Evolutionary conservation across 2,329 filamentous ascomycete species (phyloP).

Genomic region (Cladosporium sp.): DNA sequence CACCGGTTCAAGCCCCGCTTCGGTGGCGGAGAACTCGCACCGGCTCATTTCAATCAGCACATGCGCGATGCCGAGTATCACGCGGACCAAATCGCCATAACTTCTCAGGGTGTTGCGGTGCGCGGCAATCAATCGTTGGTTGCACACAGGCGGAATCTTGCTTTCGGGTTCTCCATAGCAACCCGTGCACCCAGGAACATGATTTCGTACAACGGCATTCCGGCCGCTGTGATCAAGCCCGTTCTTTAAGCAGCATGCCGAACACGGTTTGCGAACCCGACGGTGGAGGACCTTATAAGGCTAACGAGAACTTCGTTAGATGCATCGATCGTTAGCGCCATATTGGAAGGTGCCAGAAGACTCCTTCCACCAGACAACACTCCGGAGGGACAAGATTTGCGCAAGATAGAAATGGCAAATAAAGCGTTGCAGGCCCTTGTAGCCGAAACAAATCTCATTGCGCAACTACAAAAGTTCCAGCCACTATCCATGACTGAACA

Average conservation of each 20-base stretch:
- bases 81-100: not conserved
- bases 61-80: not conserved
- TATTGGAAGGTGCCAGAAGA: not conserved
- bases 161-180: not conserved
- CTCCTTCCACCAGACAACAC: not conserved
- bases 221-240: not conserved
- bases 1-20: no score
- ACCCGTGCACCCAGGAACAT: not conserved
- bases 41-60: not conserved
- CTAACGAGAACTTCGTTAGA: not conserved
- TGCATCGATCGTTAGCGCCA: not conserved
- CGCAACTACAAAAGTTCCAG: not conserved
- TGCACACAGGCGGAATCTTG: not conserved
- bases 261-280: not conserved
- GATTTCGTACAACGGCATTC: conserved; percentile 4
- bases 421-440: not conserved
- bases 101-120: not conserved
- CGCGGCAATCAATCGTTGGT: not conserved
- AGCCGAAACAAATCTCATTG: not conserved
- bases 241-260: not conserved
- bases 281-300: not conserved
- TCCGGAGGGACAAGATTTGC: not conserved
- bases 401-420: not conserved
- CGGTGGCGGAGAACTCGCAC: no score
- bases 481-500: not conserved